Evolutionary conservation across 2,329 filamentous ascomycete species (phyloP).

Genomic region (Claviceps purpurea): DNA sequence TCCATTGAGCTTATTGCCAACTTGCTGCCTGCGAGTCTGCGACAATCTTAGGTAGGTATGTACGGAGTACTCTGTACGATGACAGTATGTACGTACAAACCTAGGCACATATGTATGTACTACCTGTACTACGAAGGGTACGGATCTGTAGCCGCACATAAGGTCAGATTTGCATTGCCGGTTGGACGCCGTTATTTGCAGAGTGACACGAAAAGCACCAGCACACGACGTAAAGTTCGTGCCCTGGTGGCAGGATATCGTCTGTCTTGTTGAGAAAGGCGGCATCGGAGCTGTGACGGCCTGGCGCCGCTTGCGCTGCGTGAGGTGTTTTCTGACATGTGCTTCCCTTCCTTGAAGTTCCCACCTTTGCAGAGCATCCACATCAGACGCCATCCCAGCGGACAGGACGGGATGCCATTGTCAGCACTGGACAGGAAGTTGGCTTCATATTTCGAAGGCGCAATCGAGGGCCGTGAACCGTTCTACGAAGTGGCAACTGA

Average conservation of each 20-base stretch:
- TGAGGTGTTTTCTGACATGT: constrained; percentile 13
- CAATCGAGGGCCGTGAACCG: no score
- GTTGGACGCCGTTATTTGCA: constrained; percentile 2
- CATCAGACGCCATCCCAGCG: background rate
- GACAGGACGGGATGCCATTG: background rate
- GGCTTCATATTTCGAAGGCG: no score
- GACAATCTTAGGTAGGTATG: background rate
- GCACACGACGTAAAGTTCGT: background rate
- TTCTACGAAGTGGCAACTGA: no score
- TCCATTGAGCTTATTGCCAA: constrained; percentile 6
- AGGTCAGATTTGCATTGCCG: constrained; percentile 4
- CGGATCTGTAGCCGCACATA: background rate
- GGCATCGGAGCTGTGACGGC: constrained; percentile 3
- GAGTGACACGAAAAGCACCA: background rate
- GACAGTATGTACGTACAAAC: background rate
- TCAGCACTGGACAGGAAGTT: background rate
- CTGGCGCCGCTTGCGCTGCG: constrained; percentile 4
- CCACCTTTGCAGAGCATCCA: background rate
- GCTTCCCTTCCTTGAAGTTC: constrained; percentile 2
- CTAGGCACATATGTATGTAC: background rate
- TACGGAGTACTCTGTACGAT: background rate
- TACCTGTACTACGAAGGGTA: no score
- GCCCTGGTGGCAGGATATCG: background rate
- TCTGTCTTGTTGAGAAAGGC: background rate
- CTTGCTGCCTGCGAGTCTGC: no score